Evolutionary conservation across 1,284 basidiomycete genomes (phyloP).

Genomic region (Malassezia slooffiae): DNA sequence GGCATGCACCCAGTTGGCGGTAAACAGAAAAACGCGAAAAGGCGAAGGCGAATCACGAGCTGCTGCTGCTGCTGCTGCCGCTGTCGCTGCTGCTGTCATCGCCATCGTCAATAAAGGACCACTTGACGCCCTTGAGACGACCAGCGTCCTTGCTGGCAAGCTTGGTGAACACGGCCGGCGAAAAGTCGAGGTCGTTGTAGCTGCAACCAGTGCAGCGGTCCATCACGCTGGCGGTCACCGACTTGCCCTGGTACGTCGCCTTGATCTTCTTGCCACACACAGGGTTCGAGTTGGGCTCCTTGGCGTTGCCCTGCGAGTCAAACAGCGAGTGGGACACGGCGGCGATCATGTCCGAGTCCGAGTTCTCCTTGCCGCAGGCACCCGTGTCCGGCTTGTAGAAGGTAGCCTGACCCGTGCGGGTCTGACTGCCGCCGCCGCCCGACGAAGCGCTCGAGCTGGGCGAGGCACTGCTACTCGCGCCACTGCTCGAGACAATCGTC

Average conservation of each 20-base stretch:
- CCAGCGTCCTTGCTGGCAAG: slow-evolving; percentile 22
- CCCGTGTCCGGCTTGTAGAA: slow-evolving; percentile 36
- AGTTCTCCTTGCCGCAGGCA: slow-evolving; percentile 31
- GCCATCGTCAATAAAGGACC: slow-evolving; percentile 20
- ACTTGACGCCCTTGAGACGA: slow-evolving; percentile 23
- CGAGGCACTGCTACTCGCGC: too few species aligned
- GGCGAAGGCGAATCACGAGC: too few species aligned
- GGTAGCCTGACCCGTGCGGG: slow-evolving; percentile 39
- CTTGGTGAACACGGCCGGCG: slow-evolving; percentile 23
- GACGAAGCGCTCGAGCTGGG: too few species aligned
- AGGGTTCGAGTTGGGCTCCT: slow-evolving; percentile 36
- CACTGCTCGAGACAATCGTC: too few species aligned
- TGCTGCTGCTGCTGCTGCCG: too few species aligned
- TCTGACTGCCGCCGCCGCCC: not conserved
- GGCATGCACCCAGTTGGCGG: too few species aligned
- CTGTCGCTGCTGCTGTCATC: too few species aligned
- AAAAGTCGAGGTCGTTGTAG: slow-evolving; percentile 30
- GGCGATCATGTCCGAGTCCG: slow-evolving; percentile 32
- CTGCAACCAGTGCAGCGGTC: slow-evolving; percentile 35
- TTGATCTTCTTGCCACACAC: slow-evolving; percentile 38
- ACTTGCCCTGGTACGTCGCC: slow-evolving; percentile 31
- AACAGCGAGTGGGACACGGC: slow-evolving; percentile 30
- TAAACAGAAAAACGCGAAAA: too few species aligned
- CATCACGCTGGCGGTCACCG: slow-evolving; percentile 26
- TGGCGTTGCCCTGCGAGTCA: slow-evolving; percentile 24